These are phyloP conservation scores for Platismatia glauca DNA, from an alignment of 495 filamentous ascomycete genomes.

Conservation along the genomic window DNA sequence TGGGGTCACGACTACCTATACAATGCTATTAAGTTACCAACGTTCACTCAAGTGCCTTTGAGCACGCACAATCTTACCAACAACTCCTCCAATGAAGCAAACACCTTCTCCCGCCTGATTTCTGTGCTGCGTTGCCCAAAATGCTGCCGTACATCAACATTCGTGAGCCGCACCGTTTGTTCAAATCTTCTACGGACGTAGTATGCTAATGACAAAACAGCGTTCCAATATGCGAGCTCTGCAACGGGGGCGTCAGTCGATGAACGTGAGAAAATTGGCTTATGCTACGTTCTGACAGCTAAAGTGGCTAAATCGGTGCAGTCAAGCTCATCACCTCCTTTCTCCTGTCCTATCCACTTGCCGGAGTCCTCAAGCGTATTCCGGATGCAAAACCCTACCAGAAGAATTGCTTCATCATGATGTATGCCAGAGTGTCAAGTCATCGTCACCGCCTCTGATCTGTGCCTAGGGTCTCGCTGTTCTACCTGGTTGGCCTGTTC, in stretches of 20 bases:
- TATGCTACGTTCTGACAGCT: not conserved
- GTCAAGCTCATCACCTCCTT: slow-evolving; percentile 92
- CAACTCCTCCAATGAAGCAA: not conserved
- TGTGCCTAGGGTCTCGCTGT: slow-evolving; percentile 54
- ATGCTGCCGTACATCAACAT: slow-evolving; percentile 86
- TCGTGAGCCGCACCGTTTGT: slow-evolving; percentile 44
- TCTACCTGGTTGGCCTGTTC: slow-evolving; percentile 92
- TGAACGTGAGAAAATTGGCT: slow-evolving; percentile 54
- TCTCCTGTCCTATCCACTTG: slow-evolving; percentile 86
- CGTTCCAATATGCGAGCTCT: slow-evolving; percentile 58
- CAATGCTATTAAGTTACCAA: no score
- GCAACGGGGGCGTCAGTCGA: slow-evolving; percentile 71
- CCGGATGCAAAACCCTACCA: slow-evolving; percentile 75
- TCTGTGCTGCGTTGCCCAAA: slow-evolving; percentile 3
- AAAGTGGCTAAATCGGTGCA: slow-evolving; percentile 30
- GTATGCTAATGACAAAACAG: slow-evolving; percentile 41
- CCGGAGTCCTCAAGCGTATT: slow-evolving; percentile 79
- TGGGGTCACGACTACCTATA: no score
- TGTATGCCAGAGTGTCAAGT: slow-evolving; percentile 35
- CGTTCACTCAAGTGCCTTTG: not conserved
- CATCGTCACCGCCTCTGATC: slow-evolving; percentile 1
- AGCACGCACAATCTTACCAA: not conserved
- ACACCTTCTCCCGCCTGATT: not conserved
- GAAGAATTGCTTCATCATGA: slow-evolving; percentile 84
- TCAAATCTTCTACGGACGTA: slow-evolving; percentile 3